phyloP scores from a whole-genome alignment of 2,329 filamentous ascomycete species.

The Zarea fungicola region DNA sequence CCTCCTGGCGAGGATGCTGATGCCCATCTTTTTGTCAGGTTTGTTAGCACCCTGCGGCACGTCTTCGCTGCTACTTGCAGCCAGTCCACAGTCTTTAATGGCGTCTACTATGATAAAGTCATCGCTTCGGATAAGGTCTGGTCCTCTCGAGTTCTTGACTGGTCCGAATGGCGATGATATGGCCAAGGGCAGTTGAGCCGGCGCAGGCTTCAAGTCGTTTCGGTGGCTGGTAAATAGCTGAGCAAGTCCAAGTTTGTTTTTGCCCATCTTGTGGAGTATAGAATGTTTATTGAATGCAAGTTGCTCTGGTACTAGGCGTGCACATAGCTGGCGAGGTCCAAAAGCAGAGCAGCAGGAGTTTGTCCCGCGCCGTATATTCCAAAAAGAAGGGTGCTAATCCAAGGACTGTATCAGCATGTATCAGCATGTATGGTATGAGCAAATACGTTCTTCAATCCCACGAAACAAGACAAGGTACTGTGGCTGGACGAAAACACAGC shows the following conservation, averaged over 20 bases:
- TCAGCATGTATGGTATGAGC: slow-evolving; percentile 2
- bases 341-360: background rate
- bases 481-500: background rate
- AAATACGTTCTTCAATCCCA: slow-evolving; percentile 1
- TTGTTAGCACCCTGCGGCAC: background rate
- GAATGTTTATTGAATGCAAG: background rate
- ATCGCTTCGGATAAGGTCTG: slow-evolving; percentile 30
- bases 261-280: background rate
- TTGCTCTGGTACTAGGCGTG: background rate
- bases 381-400: slow-evolving; percentile 11
- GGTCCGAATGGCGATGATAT: slow-evolving; percentile 35
- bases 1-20: slow-evolving; percentile 5
- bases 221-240: background rate
- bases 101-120: slow-evolving; percentile 29
- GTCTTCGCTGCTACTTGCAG: background rate
- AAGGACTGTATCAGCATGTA: background rate
- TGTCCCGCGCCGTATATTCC: slow-evolving; percentile 1
- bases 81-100: slow-evolving; percentile 29
- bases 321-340: background rate
- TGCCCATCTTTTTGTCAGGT: background rate
- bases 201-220: slow-evolving; percentile 4
- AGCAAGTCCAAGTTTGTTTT: slow-evolving; percentile 1
- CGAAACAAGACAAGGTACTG: background rate
- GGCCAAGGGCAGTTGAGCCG: slow-evolving; percentile 21
- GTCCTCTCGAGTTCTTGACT: slow-evolving; percentile 31